Percentiles rank a stretch among this genome's conserved stretches.
Conservation (phyloP, 441 rosid genomes). For the Erodium texanum region DNA sequence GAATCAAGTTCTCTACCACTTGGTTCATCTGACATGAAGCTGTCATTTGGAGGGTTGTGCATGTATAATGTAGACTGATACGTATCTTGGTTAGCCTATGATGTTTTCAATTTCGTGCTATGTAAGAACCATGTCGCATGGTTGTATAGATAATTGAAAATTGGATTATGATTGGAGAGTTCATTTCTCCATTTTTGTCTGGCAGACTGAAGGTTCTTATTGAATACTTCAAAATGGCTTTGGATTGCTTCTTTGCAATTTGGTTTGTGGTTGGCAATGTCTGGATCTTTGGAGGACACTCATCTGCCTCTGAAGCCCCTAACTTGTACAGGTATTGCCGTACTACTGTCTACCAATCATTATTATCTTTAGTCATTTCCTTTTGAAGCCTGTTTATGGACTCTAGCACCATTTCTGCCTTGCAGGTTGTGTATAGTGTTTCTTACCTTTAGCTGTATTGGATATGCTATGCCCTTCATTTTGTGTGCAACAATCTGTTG, state of each 20-base stretch:
- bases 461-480: constrained; percentile 97
- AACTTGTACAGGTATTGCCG: constrained; percentile 73
- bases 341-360: neutral
- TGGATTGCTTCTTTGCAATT: constrained; percentile 93
- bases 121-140: neutral
- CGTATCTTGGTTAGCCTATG: neutral
- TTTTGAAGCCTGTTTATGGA: constrained; percentile 4
- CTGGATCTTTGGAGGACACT: constrained; percentile 94
- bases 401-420: neutral
- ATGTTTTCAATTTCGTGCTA: neutral
- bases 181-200: constrained; percentile 13
- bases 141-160: neutral
- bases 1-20: neutral
- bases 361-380: neutral
- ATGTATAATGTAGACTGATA: neutral
- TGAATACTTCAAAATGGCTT: constrained; percentile 70
- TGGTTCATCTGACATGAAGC: neutral
- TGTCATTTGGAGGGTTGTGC: neutral
- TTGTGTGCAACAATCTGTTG: constrained; percentile 94
- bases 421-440: constrained; percentile 92
- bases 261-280: constrained; percentile 99
- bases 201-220: constrained; percentile 55
- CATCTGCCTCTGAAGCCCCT: constrained; percentile 81
- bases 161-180: constrained; percentile 7
- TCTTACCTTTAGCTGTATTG: constrained; percentile 85